Conservation (phyloP, 2,329 filamentous ascomycete genomes). For the Fusarium abutilonis region DNA sequence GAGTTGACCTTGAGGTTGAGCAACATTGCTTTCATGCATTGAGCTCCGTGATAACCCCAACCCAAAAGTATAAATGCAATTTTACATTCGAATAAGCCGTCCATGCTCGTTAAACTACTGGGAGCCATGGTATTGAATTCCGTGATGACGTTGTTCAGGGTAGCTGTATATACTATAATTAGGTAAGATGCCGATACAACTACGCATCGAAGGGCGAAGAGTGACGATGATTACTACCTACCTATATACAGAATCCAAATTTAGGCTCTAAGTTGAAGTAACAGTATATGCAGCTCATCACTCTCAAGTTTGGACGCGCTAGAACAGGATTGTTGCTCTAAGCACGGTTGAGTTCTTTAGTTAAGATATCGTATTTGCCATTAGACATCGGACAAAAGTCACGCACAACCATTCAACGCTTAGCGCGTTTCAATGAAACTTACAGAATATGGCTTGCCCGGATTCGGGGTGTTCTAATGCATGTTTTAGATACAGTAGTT, state of each 20-base stretch:
- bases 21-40: too few species aligned
- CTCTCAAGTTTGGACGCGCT: too few species aligned
- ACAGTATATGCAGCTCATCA: too few species aligned
- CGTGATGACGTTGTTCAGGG: not conserved
- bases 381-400: not conserved
- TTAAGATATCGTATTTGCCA: not conserved
- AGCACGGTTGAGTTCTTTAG: too few species aligned
- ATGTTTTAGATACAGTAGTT: conserved; percentile 14
- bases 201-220: not conserved
- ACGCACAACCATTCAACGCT: not conserved
- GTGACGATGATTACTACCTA: too few species aligned
- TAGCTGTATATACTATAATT: not conserved
- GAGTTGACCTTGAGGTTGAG: too few species aligned
- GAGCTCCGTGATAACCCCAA: too few species aligned
- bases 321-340: too few species aligned
- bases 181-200: not conserved
- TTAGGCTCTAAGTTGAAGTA: too few species aligned
- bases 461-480: conserved; percentile 3
- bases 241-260: too few species aligned
- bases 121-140: not conserved
- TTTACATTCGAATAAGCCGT: too few species aligned
- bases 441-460: not conserved
- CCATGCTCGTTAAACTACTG: not conserved
- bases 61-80: too few species aligned
- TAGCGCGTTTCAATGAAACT: conserved; percentile 10